Percentiles rank a stretch among this genome's conserved stretches.
Conservation (phyloP, 305 asterid genomes). For the Solanum hybrid region DNA sequence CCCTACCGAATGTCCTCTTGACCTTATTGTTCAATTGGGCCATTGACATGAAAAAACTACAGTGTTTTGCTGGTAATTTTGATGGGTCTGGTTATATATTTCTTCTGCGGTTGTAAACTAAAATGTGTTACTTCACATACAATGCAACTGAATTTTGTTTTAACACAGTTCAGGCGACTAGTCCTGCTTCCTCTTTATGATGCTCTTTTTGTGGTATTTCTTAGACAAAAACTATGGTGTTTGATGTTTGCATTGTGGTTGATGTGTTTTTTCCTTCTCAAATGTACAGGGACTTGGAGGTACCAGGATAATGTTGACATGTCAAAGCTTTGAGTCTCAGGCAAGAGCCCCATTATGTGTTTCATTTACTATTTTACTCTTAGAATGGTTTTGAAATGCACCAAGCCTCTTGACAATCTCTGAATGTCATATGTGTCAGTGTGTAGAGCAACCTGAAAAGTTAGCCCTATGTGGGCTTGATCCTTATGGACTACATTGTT, state of each 20-base stretch:
- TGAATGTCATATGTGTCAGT: conserved; percentile 22
- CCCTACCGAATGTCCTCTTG: not conserved
- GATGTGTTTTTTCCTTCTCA: not conserved
- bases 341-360: conserved; percentile 17
- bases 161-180: not conserved
- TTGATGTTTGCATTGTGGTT: not conserved
- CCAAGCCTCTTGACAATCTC: not conserved
- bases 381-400: not conserved
- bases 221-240: not conserved
- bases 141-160: not conserved
- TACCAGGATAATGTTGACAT: conserved; percentile 58
- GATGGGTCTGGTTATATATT: not conserved
- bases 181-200: not conserved
- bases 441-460: conserved; percentile 75
- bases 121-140: not conserved
- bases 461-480: conserved; percentile 78
- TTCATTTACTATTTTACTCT: not conserved
- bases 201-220: not conserved
- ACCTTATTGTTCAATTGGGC: not conserved
- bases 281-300: conserved; percentile 62
- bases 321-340: conserved; percentile 71
- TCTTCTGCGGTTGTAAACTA: not conserved
- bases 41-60: not conserved
- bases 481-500: conserved; percentile 52
- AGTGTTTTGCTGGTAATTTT: not conserved